Base-by-base conservation (phyloP, 768 basidiomycete genomes). In the Galerina sulciceps region DNA sequence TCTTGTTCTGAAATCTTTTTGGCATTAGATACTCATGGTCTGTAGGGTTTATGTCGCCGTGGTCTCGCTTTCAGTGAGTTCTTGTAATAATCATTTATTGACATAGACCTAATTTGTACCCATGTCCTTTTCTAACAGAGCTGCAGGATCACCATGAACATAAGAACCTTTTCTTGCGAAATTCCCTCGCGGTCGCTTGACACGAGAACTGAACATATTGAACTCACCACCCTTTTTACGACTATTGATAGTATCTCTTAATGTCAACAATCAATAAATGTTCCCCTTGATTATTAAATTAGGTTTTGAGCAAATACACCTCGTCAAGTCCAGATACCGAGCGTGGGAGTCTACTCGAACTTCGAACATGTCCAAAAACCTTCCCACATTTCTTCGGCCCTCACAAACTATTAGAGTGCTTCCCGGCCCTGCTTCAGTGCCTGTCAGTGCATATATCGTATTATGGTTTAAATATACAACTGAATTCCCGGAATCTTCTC, bases 91-190 rank as follows among this genome's bases (percentile, higher is more conserved):
- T 22, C 4, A 36, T 15, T n/a, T 13, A 23, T 6, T n/a, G 22
- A 18, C 22, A 10, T 22, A 49, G n/a, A 45, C 20, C 20, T 11
- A 31, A 41, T 9, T 48, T 31, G 14, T 15, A 48, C 23, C 26
- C 4, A n/a, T 37, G 13, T 6, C 22, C 15, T 42, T 11, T 23
- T 23, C 20, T 17, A 14, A 15, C 34, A 64, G 63, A 64, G 47
- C 20, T 64, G 63, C 53, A 54, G 57, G 26, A 61, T 64, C 31
- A 59, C 49, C n/a, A 60, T 64, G 46, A 64, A 64, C 47, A 61
- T 64, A 6, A 56, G 51, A 31, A 59, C 49, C 1, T 60, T 60
- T 37, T 6, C 47, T 11, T 38, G 11, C 36, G 42, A 38, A 37
- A 36, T 37, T 17, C 48, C 48, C 11, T 17, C 48, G 35, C 35